A percentile compares a stretch with the other conserved stretches of the same genome.
Conservation (phyloP, 2,329 filamentous ascomycete genomes). For the Berkeleyomyces rouxiae region DNA sequence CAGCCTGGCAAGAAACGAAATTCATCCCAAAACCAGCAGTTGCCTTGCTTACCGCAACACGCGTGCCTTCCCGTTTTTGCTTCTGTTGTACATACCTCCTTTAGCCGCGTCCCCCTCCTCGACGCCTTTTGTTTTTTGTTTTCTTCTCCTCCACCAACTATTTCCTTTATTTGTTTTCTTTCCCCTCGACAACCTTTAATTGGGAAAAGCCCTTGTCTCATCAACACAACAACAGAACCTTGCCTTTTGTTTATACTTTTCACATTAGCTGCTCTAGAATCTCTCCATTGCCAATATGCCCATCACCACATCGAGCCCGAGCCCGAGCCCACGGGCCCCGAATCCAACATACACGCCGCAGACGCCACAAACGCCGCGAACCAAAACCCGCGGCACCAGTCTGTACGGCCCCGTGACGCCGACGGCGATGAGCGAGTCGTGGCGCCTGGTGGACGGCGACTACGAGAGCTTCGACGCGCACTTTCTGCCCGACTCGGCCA, state of each 20-base stretch:
- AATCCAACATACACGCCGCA: not conserved
- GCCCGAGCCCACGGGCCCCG: not conserved
- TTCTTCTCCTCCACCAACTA: not conserved
- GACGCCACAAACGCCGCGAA: not conserved
- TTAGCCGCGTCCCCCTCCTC: not conserved
- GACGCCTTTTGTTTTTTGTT: not conserved
- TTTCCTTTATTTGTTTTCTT: not conserved
- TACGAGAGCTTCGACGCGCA: conserved; percentile 42
- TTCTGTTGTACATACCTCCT: not conserved
- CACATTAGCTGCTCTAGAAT: not conserved
- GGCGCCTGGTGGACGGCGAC: conserved; percentile 44
- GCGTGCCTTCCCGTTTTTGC: not conserved
- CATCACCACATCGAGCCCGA: not conserved
- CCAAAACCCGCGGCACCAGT: not conserved
- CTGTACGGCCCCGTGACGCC: conserved; percentile 18
- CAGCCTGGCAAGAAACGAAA: not conserved
- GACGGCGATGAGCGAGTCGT: conserved; percentile 32
- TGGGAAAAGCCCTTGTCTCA: not conserved
- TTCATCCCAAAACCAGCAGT: not conserved
- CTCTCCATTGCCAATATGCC: not conserved
- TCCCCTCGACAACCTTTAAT: not conserved
- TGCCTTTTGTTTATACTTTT: not conserved
- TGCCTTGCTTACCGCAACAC: not conserved
- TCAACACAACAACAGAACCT: not conserved
- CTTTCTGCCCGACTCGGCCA: not conserved